phyloP scores from a whole-genome alignment of 257 asterid genomes.

The Lithospermum erythrorhizon region DNA sequence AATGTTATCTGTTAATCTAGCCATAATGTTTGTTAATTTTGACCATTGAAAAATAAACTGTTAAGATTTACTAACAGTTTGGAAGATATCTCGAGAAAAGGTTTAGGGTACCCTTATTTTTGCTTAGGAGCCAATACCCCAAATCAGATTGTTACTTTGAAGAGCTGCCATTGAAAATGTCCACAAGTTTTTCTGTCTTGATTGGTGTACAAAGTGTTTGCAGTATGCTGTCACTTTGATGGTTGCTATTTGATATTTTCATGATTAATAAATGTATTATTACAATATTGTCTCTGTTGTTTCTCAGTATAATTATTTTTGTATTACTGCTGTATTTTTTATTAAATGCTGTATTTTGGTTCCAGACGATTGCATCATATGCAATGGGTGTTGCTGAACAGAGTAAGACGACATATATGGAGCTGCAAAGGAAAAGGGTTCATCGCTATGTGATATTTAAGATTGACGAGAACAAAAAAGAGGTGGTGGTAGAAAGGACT shows the following conservation, averaged over 20 bases:
- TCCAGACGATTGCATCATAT: conserved; percentile 44
- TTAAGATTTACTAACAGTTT: too few relatives aligned
- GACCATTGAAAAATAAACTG: too few relatives aligned
- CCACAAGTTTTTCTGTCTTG: neutral
- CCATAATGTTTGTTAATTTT: too few relatives aligned
- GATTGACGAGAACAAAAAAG: conserved; percentile 56
- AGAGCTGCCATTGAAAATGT: neutral
- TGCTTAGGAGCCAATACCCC: too few relatives aligned
- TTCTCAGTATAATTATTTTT: neutral
- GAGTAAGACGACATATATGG: conserved; percentile 45
- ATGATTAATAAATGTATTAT: too few relatives aligned
- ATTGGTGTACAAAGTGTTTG: neutral
- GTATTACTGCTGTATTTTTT: neutral
- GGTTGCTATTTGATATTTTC: too few relatives aligned
- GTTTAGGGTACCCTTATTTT: too few relatives aligned
- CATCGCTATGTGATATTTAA: conserved; percentile 48
- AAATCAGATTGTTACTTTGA: neutral
- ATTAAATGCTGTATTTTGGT: neutral
- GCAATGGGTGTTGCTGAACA: conserved; percentile 66
- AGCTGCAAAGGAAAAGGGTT: conserved; percentile 49
- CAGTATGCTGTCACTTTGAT: too few relatives aligned
- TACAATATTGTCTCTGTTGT: too few relatives aligned
- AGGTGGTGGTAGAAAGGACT: conserved; percentile 60
- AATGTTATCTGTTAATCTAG: too few relatives aligned
- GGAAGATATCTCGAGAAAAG: too few relatives aligned